Evolutionary conservation across 2,329 filamentous ascomycete genomes (phyloP).

Genomic region (Didymella sp.): DNA sequence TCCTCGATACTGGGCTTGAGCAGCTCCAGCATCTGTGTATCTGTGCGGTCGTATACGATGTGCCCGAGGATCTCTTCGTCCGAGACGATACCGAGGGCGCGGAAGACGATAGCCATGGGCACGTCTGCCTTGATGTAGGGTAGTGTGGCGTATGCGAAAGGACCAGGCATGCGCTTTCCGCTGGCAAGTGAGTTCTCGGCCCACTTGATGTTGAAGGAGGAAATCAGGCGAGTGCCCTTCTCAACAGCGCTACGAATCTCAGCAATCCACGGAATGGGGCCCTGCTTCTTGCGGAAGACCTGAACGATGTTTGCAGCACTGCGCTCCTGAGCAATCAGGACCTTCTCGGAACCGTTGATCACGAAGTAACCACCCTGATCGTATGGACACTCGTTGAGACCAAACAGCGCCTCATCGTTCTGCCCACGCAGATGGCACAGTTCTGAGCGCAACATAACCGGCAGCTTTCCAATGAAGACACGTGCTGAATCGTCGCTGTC

Average conservation of each 20-base stretch:
- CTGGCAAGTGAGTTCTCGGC: conserved; percentile 82
- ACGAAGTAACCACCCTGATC: conserved; percentile 99
- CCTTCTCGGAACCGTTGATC: conserved; percentile 99
- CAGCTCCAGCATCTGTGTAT: conserved; percentile 97
- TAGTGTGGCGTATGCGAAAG: conserved; percentile 87
- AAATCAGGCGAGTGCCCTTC: conserved; percentile 93
- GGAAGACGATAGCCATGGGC: conserved; percentile 93
- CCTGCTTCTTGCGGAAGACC: conserved; percentile 98
- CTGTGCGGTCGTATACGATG: conserved; percentile 93
- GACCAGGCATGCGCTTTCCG: conserved; percentile 79
- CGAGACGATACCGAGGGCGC: conserved; percentile 92
- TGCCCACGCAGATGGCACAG: conserved; percentile 89
- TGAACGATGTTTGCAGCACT: conserved; percentile 98
- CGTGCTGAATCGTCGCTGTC: conserved; percentile 66
- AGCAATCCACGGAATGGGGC: conserved; percentile 88
- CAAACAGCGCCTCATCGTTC: conserved; percentile 83
- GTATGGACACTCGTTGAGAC: conserved; percentile 95
- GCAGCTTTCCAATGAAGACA: conserved; percentile 93
- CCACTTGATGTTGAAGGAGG: conserved; percentile 88
- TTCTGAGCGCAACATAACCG: conserved; percentile 97
- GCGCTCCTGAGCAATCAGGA: conserved; percentile 95
- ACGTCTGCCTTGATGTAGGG: conserved; percentile 95
- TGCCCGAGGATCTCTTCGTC: conserved; percentile 98
- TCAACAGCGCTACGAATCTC: conserved; percentile 97
- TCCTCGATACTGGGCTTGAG: conserved; percentile 97